Evolutionary conservation across 2,329 filamentous ascomycete species (phyloP).

Genomic region (Neonectria magnoliae): DNA sequence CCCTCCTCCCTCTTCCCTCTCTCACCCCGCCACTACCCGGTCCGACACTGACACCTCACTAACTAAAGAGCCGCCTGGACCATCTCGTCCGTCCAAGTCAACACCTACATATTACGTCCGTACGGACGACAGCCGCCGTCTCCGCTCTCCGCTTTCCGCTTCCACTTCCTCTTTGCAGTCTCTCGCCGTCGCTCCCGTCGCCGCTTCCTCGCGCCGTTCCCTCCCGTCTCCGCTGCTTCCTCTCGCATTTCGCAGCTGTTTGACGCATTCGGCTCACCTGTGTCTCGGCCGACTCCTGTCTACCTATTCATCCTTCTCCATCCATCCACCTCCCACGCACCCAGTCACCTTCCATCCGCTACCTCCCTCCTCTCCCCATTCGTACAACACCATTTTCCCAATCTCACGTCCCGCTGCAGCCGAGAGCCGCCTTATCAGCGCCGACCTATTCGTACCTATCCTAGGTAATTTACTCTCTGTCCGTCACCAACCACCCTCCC

Average conservation of each 20-base stretch:
- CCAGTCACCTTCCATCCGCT: not conserved
- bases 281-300: not conserved
- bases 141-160: not conserved
- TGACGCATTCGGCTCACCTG: not conserved
- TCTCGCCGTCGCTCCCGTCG: not conserved
- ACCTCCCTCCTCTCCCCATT: not conserved
- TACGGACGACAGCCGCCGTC: not conserved
- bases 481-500: slow-evolving; percentile 1
- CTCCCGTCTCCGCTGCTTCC: not conserved
- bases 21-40: not conserved
- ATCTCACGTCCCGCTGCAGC: not conserved
- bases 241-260: not conserved
- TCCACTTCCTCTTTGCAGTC: not conserved
- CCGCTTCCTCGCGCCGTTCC: not conserved
- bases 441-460: not conserved
- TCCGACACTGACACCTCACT: too few relatives aligned
- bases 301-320: too few relatives aligned
- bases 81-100: not conserved
- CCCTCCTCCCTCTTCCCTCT: not conserved
- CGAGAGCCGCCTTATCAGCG: slow-evolving; percentile 6
- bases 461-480: not conserved
- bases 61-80: not conserved
- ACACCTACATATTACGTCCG: not conserved
- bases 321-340: not conserved
- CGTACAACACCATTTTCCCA: slow-evolving; percentile 2